Conservation (phyloP, 1,284 basidiomycete genomes). For the Malassezia japonica region DNA sequence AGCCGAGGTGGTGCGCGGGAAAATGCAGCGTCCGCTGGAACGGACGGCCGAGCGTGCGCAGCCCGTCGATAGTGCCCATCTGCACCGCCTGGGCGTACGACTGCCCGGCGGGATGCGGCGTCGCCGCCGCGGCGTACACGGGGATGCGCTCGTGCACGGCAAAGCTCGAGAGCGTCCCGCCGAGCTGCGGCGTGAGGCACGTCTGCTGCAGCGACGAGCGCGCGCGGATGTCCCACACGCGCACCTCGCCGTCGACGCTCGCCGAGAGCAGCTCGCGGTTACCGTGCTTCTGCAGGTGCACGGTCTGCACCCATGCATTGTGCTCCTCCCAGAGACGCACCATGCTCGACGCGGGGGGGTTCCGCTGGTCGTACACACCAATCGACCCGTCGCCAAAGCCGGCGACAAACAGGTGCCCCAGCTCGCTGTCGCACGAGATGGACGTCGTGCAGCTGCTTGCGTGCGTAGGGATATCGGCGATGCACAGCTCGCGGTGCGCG, state of each 20-base stretch:
- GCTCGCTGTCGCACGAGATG: slow-evolving; percentile 68
- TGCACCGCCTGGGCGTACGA: slow-evolving; percentile 15
- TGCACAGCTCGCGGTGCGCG: slow-evolving; percentile 75
- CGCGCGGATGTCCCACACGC: slow-evolving; percentile 80
- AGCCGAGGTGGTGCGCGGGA: slow-evolving; percentile 8
- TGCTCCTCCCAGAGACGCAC: slow-evolving; percentile 70
- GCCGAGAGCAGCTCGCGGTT: slow-evolving; percentile 75
- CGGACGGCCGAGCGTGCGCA: slow-evolving; percentile 4
- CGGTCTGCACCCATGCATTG: slow-evolving; percentile 80
- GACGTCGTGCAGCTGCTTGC: slow-evolving; percentile 81
- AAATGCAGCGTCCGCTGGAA: slow-evolving; percentile 17
- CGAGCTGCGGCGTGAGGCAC: slow-evolving; percentile 52
- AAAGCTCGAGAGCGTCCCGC: slow-evolving; percentile 60
- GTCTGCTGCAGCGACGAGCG: slow-evolving; percentile 62
- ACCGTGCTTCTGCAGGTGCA: slow-evolving; percentile 69
- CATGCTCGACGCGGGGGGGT: slow-evolving; percentile 73
- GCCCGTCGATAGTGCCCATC: slow-evolving; percentile 15
- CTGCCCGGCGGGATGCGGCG: slow-evolving; percentile 2
- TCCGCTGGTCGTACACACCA: slow-evolving; percentile 79
- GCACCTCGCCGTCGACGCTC: slow-evolving; percentile 80
- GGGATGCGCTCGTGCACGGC: slow-evolving; percentile 77
- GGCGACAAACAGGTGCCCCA: slow-evolving; percentile 71
- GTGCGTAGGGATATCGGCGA: slow-evolving; percentile 75
- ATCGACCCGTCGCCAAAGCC: slow-evolving; percentile 88
- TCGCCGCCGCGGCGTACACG: slow-evolving; percentile 62